Conservation (phyloP, 2,329 filamentous ascomycete species). For the Juglanconis oblonga region DNA sequence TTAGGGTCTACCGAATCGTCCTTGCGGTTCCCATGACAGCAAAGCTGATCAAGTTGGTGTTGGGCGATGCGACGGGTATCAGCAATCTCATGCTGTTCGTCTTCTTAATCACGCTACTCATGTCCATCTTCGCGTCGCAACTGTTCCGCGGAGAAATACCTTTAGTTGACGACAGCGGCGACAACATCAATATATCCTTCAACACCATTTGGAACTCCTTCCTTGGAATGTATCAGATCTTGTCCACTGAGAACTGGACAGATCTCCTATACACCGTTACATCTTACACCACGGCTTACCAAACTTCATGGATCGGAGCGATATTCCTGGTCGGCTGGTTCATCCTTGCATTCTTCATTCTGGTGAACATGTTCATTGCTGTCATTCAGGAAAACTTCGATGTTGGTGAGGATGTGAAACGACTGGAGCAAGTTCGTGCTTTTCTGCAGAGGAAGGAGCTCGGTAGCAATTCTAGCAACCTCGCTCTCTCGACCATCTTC, state of each 20-base stretch:
- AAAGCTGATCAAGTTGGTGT: conserved; percentile 80
- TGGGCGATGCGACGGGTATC: conserved; percentile 89
- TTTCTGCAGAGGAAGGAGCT: conserved; percentile 91
- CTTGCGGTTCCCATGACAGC: conserved; percentile 83
- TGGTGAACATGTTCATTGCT: conserved; percentile 99
- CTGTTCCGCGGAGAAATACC: conserved; percentile 87
- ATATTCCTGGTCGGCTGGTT: conserved; percentile 94
- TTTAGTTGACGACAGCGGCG: conserved; percentile 54
- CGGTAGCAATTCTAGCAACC: conserved; percentile 67
- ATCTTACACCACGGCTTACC: conserved; percentile 57
- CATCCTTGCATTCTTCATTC: conserved; percentile 89
- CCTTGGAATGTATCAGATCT: conserved; percentile 93
- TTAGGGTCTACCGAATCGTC: conserved; percentile 89
- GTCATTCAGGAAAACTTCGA: conserved; percentile 99
- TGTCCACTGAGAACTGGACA: conserved; percentile 98
- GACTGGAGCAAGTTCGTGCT: conserved; percentile 90
- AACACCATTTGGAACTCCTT: conserved; percentile 93
- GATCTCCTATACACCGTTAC: conserved; percentile 80
- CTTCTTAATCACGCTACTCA: conserved; percentile 90
- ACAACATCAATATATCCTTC: conserved; percentile 71
- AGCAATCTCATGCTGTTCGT: conserved; percentile 94
- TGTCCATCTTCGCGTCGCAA: conserved; percentile 89
- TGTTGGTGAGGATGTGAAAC: conserved; percentile 96
- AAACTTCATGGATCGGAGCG: conserved; percentile 90
- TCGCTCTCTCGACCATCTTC: conserved; percentile 72